Conservation (phyloP, 2,329 filamentous ascomycete species). For the Teratosphaeria gauchensis region DNA sequence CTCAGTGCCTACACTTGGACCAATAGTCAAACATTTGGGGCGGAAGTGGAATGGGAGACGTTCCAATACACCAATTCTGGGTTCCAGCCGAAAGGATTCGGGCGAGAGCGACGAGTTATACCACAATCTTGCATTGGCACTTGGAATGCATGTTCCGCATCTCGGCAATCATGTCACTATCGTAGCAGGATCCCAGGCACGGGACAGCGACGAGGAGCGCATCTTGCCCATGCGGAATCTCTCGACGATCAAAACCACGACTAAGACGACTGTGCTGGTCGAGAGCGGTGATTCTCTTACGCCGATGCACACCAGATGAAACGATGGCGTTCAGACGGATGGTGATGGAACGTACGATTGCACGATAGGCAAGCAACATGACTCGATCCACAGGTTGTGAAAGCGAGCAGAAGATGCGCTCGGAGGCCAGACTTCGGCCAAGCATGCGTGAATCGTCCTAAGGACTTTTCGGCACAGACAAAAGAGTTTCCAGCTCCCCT, state of each 20-base stretch:
- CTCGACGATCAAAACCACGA: background rate
- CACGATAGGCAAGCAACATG: background rate
- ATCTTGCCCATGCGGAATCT: background rate
- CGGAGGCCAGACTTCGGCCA: background rate
- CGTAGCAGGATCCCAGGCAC: background rate
- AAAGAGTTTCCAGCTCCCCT: background rate
- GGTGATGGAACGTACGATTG: background rate
- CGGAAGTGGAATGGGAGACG: background rate
- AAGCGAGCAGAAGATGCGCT: background rate
- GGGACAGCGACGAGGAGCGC: background rate
- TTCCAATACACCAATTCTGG: background rate
- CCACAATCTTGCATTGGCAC: background rate
- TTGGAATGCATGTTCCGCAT: background rate
- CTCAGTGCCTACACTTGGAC: background rate
- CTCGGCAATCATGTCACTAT: background rate
- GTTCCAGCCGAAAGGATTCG: background rate
- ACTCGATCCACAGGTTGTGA: background rate
- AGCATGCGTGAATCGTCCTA: too few relatives aligned
- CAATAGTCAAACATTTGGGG: background rate
- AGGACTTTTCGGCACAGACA: background rate
- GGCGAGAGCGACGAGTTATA: background rate
- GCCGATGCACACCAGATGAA: background rate
- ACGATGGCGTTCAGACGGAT: background rate
- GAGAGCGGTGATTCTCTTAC: background rate
- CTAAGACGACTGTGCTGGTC: background rate